Percentiles rank a stretch among this genome's conserved stretches.
Conservation (phyloP, 2,329 filamentous ascomycete species). For the Madurella fahalii region DNA sequence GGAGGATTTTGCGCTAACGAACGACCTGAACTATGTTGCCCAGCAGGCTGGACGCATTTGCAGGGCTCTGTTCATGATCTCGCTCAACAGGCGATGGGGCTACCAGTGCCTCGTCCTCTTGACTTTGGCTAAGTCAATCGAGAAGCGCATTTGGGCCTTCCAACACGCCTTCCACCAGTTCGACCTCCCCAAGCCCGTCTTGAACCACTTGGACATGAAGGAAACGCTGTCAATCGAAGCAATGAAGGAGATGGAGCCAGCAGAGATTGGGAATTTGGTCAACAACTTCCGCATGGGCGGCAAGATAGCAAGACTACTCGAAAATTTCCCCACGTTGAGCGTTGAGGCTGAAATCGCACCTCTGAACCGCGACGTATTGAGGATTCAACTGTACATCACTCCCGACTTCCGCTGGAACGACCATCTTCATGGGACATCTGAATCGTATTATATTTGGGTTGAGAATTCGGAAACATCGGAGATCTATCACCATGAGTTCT, state of each 20-base stretch:
- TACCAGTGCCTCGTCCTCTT: slow-evolving; percentile 89
- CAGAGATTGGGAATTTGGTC: slow-evolving; percentile 85
- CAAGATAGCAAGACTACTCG: slow-evolving; percentile 74
- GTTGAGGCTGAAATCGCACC: slow-evolving; percentile 94
- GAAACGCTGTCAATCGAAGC: slow-evolving; percentile 71
- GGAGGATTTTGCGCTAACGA: slow-evolving; percentile 89
- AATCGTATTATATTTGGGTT: slow-evolving; percentile 98
- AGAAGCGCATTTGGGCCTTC: slow-evolving; percentile 92
- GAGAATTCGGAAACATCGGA: slow-evolving; percentile 97
- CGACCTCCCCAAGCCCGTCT: slow-evolving; percentile 76
- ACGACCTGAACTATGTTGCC: slow-evolving; percentile 90
- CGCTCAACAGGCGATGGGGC: slow-evolving; percentile 90
- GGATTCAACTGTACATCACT: slow-evolving; percentile 81
- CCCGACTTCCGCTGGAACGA: slow-evolving; percentile 96
- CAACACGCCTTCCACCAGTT: slow-evolving; percentile 95
- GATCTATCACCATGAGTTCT: slow-evolving; percentile 97
- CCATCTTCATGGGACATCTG: slow-evolving; percentile 84
- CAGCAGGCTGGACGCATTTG: slow-evolving; percentile 95
- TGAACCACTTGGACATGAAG: slow-evolving; percentile 82
- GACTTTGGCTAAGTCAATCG: slow-evolving; percentile 92
- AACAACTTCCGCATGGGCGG: slow-evolving; percentile 86
- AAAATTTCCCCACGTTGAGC: slow-evolving; percentile 87
- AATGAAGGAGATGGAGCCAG: slow-evolving; percentile 86
- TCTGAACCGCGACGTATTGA: slow-evolving; percentile 86
- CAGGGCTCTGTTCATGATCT: slow-evolving; percentile 94